A percentile compares a stretch with the other conserved stretches of the same genome.
Conservation (phyloP, 352 stramenopile species). For the Phytophthora pluvialis region DNA sequence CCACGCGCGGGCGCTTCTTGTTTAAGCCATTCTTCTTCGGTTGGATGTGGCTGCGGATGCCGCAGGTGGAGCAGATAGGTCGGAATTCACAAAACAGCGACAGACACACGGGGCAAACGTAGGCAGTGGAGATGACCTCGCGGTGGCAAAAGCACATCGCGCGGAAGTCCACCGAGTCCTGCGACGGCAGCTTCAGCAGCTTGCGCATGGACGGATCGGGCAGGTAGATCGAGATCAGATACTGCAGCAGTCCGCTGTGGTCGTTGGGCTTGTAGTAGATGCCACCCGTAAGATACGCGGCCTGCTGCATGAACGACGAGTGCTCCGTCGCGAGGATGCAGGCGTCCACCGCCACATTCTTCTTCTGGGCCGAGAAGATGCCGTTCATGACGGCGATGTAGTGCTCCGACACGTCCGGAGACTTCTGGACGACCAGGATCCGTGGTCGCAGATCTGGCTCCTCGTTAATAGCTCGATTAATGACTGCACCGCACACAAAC, state of each 20-base stretch:
- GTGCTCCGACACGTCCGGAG: constrained; percentile 83
- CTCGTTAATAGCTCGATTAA: constrained; percentile 86
- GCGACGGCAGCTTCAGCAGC: constrained; percentile 81
- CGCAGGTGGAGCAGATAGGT: constrained; percentile 88
- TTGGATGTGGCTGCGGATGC: constrained; percentile 84
- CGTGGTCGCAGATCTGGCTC: constrained; percentile 74
- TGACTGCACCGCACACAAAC: constrained; percentile 52
- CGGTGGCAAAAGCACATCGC: constrained; percentile 92
- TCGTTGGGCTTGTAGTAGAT: constrained; percentile 89
- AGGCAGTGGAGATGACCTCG: constrained; percentile 82
- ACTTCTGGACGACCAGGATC: constrained; percentile 88
- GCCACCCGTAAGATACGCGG: constrained; percentile 84
- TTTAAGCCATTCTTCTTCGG: constrained; percentile 64
- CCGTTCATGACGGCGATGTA: constrained; percentile 93
- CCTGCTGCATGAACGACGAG: constrained; percentile 90
- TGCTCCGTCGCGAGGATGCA: constrained; percentile 78
- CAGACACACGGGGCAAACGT: constrained; percentile 87
- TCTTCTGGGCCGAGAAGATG: constrained; percentile 92
- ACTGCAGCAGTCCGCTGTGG: constrained; percentile 74
- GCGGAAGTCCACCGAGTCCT: constrained; percentile 89
- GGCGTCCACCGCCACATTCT: constrained; percentile 80
- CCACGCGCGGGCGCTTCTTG: constrained; percentile 49
- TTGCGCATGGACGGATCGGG: constrained; percentile 81
- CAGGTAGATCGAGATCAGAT: constrained; percentile 89
- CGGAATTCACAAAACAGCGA: constrained; percentile 90